Base-by-base conservation (phyloP, 2,329 filamentous ascomycete species). In the Cladosporium sp. region DNA sequence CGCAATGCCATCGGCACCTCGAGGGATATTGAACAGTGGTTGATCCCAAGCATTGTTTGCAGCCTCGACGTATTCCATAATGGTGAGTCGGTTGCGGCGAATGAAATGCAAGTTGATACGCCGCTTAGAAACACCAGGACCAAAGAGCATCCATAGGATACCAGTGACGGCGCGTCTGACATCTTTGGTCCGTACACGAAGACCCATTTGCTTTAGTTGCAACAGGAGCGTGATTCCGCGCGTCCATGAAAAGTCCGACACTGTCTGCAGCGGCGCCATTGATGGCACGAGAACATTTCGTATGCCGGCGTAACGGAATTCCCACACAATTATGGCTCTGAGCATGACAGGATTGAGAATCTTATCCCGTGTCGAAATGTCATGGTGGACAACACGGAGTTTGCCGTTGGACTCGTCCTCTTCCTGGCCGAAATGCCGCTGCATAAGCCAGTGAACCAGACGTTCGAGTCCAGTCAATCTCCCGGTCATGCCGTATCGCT, bases 401-500 rank as follows among this genome's bases (percentile, higher is more conserved):
- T 58, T 58, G n/a, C 24, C 8, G n/a, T 26, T 21, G 4, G 34
- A 34, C n/a, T 52, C 28, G n/a, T 14, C 34, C 15, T n/a, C 14
- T 11, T 18, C n/a, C 18, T 38, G 14, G 34, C 12, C 4, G 26
- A 4, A 1, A 14, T 47, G 41, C 3, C 41, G 57, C 12, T 11
- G 21, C 26, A 51, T 78, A 3, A 90, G 79, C 85, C 81, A 85
- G 52, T 84, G 70, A 14, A 83, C 78, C 30, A 88, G 77, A 26
- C 80, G 80, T 66, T 81, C 79, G 7, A 89, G 76, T 36, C 85
- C 83, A 15, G 81, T 72, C 71, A 86, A 82, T 18, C 81, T 79
- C 8, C 82, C 78, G 10, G 78, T 74, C 84, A 87, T 88, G 4
- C 87, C 88, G 55, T 86, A 81, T 32, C 87, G 82, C 55, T 85